A percentile compares a stretch with the other conserved stretches of the same genome.
These are phyloP conservation scores for Grosmannia clavigera DNA, from an alignment of 2,329 filamentous ascomycete genomes.

Conservation along the genomic window DNA sequence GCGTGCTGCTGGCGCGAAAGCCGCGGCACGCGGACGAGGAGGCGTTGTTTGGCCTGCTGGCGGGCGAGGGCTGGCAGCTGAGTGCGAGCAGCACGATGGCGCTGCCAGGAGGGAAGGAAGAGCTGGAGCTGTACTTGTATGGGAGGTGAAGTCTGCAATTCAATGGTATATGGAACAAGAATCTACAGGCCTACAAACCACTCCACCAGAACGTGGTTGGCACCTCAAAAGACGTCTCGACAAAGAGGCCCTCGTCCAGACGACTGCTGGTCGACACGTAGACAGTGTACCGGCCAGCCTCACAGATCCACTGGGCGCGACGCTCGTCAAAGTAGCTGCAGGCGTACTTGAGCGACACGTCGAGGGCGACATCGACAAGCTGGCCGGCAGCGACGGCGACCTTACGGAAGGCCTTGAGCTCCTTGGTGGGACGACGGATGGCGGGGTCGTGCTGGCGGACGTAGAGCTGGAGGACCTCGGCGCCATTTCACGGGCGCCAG, in stretches of 20 bases:
- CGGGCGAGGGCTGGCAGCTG: conserved; percentile 30
- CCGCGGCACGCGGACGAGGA: conserved; percentile 41
- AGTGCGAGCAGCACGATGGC: conserved; percentile 28
- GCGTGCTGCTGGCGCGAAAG: conserved; percentile 42
- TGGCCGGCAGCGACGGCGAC: conserved; percentile 18
- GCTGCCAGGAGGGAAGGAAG: conserved; percentile 32
- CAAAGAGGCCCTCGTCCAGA: neutral
- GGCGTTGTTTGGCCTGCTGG: conserved; percentile 34
- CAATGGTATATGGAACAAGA: no score
- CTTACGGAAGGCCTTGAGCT: conserved; percentile 49
- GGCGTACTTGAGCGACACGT: conserved; percentile 3
- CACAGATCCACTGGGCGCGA: conserved; percentile 2
- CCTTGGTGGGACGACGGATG: conserved; percentile 36
- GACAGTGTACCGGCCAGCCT: conserved; percentile 4
- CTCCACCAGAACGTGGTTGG: no score
- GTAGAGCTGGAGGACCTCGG: conserved; percentile 44
- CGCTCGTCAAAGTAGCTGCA: conserved; percentile 7
- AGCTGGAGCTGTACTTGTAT: conserved; percentile 41
- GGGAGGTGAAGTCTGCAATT: conserved; percentile 17
- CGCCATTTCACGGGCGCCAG: conserved; percentile 28
- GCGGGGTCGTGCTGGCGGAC: conserved; percentile 15
- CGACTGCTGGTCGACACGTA: conserved; percentile 7
- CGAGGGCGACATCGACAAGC: neutral
- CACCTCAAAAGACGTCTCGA: neutral
- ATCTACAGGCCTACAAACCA: neutral